phyloP scores from a whole-genome alignment of 257 asterid genomes.

The Solanum stenotomum region DNA sequence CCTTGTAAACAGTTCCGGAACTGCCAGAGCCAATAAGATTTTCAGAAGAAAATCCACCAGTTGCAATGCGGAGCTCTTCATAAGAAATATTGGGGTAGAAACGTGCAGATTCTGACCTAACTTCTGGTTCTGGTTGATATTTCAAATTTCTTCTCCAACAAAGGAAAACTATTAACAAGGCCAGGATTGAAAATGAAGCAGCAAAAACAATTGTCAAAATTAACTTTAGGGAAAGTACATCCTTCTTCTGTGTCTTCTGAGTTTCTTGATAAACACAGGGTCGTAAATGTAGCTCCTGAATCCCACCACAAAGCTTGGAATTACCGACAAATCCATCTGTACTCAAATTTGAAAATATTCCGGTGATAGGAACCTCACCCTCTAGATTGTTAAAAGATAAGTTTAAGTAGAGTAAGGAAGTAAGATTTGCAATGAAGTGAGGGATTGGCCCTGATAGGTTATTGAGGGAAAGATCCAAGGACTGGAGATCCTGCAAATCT shows the following conservation, averaged over 20 bases:
- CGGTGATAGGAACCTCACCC: constrained; percentile 28
- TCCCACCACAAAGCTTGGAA: constrained; percentile 36
- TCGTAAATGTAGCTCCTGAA: constrained; percentile 13
- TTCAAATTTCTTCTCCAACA: constrained; percentile 14
- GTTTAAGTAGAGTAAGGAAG: constrained; percentile 21
- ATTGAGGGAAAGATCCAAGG: constrained; percentile 31
- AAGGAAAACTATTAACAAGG: constrained; percentile 14
- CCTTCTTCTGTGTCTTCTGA: not conserved
- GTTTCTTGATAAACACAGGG: constrained; percentile 18
- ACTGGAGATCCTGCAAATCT: constrained; percentile 12
- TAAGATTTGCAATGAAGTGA: constrained; percentile 8
- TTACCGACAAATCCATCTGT: constrained; percentile 16
- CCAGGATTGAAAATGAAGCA: constrained; percentile 16
- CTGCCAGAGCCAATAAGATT: constrained; percentile 37
- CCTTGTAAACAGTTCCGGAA: constrained; percentile 34
- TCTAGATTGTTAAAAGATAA: constrained; percentile 38
- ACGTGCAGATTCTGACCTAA: not conserved
- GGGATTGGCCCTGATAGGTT: constrained; percentile 36
- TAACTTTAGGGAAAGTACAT: not conserved
- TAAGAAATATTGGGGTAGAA: constrained; percentile 25
- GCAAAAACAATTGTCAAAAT: constrained; percentile 4
- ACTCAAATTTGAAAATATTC: constrained; percentile 25
- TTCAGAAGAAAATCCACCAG: constrained; percentile 25
- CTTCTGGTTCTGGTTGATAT: not conserved
- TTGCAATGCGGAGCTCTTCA: constrained; percentile 26